A percentile compares a stretch with the other conserved stretches of the same genome.
phyloP scores from a whole-genome alignment of 108 stramenopile species.

The Poteriospumella lacustris region DNA sequence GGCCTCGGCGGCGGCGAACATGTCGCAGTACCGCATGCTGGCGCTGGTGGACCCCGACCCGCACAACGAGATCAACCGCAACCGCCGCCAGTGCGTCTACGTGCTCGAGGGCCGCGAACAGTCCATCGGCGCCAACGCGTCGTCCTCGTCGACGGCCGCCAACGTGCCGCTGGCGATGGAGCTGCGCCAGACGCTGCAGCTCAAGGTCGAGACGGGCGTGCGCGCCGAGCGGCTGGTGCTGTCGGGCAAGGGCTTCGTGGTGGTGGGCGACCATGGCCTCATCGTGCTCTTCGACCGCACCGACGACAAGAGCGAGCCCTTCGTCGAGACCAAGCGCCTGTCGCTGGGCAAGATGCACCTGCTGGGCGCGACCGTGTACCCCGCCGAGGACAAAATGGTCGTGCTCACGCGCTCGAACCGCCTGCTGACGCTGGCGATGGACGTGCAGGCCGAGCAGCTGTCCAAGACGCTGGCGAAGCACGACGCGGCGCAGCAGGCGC shows the following conservation, averaged over 20 bases:
- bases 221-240: conserved; percentile 41
- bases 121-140: neutral
- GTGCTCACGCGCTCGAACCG: neutral
- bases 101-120: conserved; percentile 38
- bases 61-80: neutral
- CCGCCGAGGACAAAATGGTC: conserved; percentile 21
- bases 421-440: neutral
- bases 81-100: conserved; percentile 34
- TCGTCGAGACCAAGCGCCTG: neutral
- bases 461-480: neutral
- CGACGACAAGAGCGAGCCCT: conserved; percentile 38
- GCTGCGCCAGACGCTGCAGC: conserved; percentile 41
- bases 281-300: conserved; percentile 43
- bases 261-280: conserved; percentile 49
- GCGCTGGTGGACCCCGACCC: conserved; percentile 11
- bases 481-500: neutral
- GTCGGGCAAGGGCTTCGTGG: conserved; percentile 54
- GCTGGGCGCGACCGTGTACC: neutral
- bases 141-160: neutral
- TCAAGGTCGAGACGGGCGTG: conserved; percentile 30
- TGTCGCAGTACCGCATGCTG: conserved; percentile 19
- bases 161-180: conserved; percentile 36
- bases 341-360: conserved; percentile 6
- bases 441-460: conserved; percentile 1
- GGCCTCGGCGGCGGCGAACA: too few relatives aligned